phyloP scores from a whole-genome alignment of 202 grass and related monocot species.

The Hordeum pubiflorum region DNA sequence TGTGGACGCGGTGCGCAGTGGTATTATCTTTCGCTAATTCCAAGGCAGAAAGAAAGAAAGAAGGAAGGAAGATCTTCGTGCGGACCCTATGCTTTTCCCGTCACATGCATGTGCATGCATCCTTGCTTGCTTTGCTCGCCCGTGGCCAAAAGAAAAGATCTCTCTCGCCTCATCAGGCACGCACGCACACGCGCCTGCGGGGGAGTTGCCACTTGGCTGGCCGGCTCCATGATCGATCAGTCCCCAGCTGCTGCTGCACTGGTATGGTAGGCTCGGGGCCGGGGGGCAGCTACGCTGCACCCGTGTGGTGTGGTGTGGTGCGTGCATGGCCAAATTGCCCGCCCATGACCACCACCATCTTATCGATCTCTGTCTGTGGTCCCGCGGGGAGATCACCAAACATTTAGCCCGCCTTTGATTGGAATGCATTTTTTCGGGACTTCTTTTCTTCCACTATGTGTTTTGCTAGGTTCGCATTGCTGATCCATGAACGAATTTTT shows the following conservation, averaged over 20 bases:
- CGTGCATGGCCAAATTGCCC: background rate
- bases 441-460: too few species aligned
- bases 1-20: background rate
- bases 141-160: background rate
- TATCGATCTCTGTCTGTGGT: slow-evolving; percentile 21
- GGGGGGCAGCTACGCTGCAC: background rate
- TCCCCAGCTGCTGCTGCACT: background rate
- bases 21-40: slow-evolving; percentile 30
- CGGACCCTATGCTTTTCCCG: background rate
- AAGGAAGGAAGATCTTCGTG: slow-evolving; percentile 8
- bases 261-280: background rate
- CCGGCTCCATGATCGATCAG: background rate
- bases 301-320: background rate
- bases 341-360: background rate
- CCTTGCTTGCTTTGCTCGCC: background rate
- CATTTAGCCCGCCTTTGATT: background rate
- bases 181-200: background rate
- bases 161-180: background rate
- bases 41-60: slow-evolving; percentile 15
- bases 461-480: too few species aligned
- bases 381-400: background rate
- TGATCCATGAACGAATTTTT: too few species aligned
- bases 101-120: background rate
- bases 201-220: background rate
- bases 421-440: too few species aligned